Conservation (phyloP, 352 stramenopile species). For the Phytophthora palmivora region DNA sequence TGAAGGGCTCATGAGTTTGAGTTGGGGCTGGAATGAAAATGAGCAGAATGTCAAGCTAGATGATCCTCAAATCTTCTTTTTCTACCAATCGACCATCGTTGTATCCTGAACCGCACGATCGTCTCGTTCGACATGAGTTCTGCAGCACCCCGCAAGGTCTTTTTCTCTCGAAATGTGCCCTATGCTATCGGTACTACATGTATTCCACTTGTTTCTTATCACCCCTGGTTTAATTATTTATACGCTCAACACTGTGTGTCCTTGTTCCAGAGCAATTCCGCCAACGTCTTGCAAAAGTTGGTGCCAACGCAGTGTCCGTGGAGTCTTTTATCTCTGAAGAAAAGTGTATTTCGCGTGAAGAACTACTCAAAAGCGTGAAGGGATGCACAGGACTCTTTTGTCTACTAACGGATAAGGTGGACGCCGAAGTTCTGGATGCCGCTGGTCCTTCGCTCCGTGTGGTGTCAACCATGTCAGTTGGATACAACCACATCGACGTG, state of each 20-base stretch:
- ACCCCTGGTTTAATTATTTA: neutral
- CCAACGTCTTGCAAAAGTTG: constrained; percentile 27
- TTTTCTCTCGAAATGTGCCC: constrained; percentile 76
- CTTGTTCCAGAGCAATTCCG: constrained; percentile 40
- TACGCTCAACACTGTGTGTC: neutral
- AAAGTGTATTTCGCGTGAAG: constrained; percentile 45
- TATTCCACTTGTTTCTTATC: constrained; percentile 4
- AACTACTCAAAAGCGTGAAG: constrained; percentile 58
- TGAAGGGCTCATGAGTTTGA: constrained; percentile 17
- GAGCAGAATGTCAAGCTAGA: constrained; percentile 5
- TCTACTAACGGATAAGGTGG: constrained; percentile 74
- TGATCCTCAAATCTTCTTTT: constrained; percentile 23
- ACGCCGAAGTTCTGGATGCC: constrained; percentile 65
- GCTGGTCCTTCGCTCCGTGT: too few species aligned
- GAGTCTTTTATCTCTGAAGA: constrained; percentile 39
- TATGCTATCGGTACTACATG: constrained; percentile 74
- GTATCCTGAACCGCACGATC: constrained; percentile 5
- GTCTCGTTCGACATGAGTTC: constrained; percentile 28
- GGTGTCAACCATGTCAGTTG: constrained; percentile 92
- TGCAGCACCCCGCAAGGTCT: constrained; percentile 49
- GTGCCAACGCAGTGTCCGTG: constrained; percentile 30
- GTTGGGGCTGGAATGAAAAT: neutral
- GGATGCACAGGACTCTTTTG: constrained; percentile 68
- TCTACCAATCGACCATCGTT: constrained; percentile 30
- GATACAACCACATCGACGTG: constrained; percentile 92